These are phyloP conservation scores for Perkinsus marinus DNA, from an alignment of 169 alveolate species.

Conservation along the genomic window DNA sequence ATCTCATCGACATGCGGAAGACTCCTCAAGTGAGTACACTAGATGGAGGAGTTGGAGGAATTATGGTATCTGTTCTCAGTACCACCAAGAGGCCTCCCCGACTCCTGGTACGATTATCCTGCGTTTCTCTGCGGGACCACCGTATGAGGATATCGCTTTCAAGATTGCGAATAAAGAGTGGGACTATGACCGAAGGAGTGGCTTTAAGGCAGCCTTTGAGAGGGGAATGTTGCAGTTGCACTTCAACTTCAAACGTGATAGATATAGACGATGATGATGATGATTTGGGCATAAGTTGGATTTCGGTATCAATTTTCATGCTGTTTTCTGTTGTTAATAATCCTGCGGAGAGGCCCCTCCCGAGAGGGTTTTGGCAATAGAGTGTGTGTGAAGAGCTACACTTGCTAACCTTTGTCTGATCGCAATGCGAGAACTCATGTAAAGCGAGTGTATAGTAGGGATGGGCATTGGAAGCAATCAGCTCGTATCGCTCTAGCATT, in stretches of 20 bases:
- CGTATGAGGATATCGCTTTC: constrained; percentile 89
- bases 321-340: too few species aligned
- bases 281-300: too few species aligned
- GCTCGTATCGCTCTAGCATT: too few species aligned
- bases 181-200: constrained; percentile 76
- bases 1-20: constrained; percentile 72
- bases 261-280: constrained; percentile 77
- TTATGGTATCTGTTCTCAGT: not conserved
- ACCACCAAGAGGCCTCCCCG: not conserved
- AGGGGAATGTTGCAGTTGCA: constrained; percentile 74
- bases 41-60: not conserved
- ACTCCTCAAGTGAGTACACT: constrained; percentile 53
- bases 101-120: constrained; percentile 65
- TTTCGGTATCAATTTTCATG: too few species aligned
- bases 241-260: constrained; percentile 73
- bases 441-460: too few species aligned
- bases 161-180: constrained; percentile 89
- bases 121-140: constrained; percentile 92
- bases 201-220: constrained; percentile 71
- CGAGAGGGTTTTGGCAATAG: too few species aligned
- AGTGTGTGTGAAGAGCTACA: too few species aligned
- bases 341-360: too few species aligned
- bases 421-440: too few species aligned
- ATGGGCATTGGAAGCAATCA: too few species aligned
- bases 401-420: too few species aligned